Evolutionary conservation across 1,284 basidiomycete species (phyloP), one percentile per base, ranked within the genome.

Genomic region (Sporisorium exsertum): DNA sequence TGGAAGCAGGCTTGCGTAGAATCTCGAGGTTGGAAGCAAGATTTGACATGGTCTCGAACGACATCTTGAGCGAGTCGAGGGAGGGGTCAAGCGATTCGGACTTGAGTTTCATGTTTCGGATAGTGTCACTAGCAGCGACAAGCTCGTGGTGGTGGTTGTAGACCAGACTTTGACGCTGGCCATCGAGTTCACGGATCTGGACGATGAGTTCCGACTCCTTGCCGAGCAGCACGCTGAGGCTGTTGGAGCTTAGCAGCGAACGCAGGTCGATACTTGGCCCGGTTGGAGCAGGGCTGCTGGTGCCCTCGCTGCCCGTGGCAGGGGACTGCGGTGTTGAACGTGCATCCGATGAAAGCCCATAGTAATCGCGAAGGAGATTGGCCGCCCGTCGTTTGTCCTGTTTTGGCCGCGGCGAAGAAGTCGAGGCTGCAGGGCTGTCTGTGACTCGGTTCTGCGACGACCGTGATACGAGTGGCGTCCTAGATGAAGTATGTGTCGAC

Each of bases 141-240:
- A 96, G 90, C 81, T 96, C 94, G 77, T 95, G 94, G 81, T 96
- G 94, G 80, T 96, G 94, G 78, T 96, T 95, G 84, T 96, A 96
- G 4, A 96, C 94, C 42, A 96, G 87, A 22, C 92, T 92, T 84
- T 96, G 94, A 33, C 93, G 89, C 83, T 95, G 94, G 77, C 92
- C 91, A 66, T 95, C 93, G 5, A 96, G 87, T 75, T 95, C 90
- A 47, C 93, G 89, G 67, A 96, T 95, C 86, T 95, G 77, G 26
- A 74, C 78, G 46, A 83, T 70, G 22, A 81, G 68, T 32, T 71
- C 64, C 15, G 72, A 72, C 40, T 81, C 74, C 43, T 65, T 72
- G 35, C 56, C 46, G 20, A 84, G 64, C 24, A 84, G 63, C 15
- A 64, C 59, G 40, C 77, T 58, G n/a, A 82, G 68, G 26, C 68